A percentile compares a stretch with the other conserved stretches of the same genome.
phyloP scores from a whole-genome alignment of 768 basidiomycete genomes.

The Boletales sp. region DNA sequence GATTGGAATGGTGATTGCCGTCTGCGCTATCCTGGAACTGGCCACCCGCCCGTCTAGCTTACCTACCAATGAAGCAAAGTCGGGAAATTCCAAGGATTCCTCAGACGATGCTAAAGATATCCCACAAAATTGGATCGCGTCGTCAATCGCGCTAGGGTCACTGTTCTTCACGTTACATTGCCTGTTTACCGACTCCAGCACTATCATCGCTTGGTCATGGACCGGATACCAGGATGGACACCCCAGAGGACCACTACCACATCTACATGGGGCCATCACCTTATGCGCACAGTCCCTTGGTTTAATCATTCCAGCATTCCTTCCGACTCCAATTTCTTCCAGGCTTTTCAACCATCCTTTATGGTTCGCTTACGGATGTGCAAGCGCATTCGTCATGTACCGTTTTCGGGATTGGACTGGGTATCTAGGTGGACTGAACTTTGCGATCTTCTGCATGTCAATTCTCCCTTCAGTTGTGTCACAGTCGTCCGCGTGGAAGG shows the following conservation, averaged over 20 bases:
- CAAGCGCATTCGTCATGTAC: constrained; percentile 55
- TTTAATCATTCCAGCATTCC: constrained; percentile 39
- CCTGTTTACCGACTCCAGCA: constrained; percentile 70
- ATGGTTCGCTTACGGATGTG: constrained; percentile 55
- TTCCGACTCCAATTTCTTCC: constrained; percentile 17
- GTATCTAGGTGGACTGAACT: constrained; percentile 61
- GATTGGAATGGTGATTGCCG: constrained; percentile 55
- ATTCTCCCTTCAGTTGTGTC: constrained; percentile 53
- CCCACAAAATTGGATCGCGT: constrained; percentile 31
- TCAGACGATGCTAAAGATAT: constrained; percentile 9
- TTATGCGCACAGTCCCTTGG: constrained; percentile 61
- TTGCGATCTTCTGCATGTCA: constrained; percentile 64
- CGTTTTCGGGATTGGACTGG: constrained; percentile 62
- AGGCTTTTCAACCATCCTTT: constrained; percentile 41
- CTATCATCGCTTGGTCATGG: constrained; percentile 86
- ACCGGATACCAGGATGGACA: constrained; percentile 68
- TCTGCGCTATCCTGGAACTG: constrained; percentile 56
- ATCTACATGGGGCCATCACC: constrained; percentile 67
- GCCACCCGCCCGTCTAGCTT: constrained; percentile 37
- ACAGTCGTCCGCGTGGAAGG: constrained; percentile 37
- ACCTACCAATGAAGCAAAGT: constrained; percentile 3
- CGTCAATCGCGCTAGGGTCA: constrained; percentile 59
- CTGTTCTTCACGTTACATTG: constrained; percentile 71
- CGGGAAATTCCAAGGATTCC: not conserved
- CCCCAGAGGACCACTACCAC: constrained; percentile 68